Base-by-base conservation (phyloP, 2,329 filamentous ascomycete genomes). In the Akanthomyces dipterigenus region DNA sequence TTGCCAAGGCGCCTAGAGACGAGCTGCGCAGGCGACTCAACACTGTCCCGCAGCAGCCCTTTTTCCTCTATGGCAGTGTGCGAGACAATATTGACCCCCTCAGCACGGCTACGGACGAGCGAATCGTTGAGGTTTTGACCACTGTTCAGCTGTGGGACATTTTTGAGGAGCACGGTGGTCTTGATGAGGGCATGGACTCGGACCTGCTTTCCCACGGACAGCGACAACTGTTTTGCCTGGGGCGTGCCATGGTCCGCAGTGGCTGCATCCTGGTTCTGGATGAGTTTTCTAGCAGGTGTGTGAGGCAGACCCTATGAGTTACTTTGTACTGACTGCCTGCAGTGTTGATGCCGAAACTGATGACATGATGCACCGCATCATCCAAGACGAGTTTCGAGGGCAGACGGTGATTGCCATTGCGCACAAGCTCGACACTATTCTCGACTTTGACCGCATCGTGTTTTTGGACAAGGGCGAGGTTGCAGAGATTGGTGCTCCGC, bases 401-500 rank as follows among this genome's bases (percentile, higher is more conserved):
- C 80, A 82, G 63, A 88, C 86, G 0, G 77, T 89, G 18, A 70
- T 78, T 20, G 70, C 73, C 1, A 70, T 78, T n/a, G 74, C 71
- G 0, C 76, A 78, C 63, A 72, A 76, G 24, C 64, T 78, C n/a
- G 70, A 75, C 7, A 80, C 79, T 3, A 78, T 83, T 42, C 71
- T 79, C 46, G 77, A 79, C 62, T 82, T 79, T 68, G 81, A 84
- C 66, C 73, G 71, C 22, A 74, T 90, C 18, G 85, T 89, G 5
- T 88, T 90, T 66, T 86, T 87, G 3, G 87, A 90, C 70, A 49
- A 62, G 38, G 60, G 60, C n/a, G 12, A 12, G 18, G 45, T 62
- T 46, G 54, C 43, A 6, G 60, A 62, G 38, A 46, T 43, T 9
- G 60, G 60, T 5, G 55, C 42, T 14, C 60, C 60, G 9, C 51